Evolutionary conservation across 495 filamentous ascomycete species (phyloP), one percentile per base, ranked within the genome.

Genomic region (Aspergillus ostianus): DNA sequence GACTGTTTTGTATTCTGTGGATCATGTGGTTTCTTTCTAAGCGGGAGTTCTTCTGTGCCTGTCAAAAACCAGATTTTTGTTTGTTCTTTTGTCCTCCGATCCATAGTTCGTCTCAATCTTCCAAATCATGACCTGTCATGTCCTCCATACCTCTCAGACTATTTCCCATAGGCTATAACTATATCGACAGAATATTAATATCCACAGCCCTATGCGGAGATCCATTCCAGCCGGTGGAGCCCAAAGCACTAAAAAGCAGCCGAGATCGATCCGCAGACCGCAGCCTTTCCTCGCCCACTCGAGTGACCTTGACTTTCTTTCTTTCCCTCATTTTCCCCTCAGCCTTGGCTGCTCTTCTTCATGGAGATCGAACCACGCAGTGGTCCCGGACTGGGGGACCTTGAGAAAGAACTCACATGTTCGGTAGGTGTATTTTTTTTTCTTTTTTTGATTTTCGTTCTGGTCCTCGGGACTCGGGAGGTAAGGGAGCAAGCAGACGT

Each of bases 361-460:
- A 69, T 69, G 66, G 59, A 59, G 61, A 49, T 53, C 29, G 61
- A 64, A 56, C 51, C 63, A 46, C 59, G 51, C 23, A 26, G 41
- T 29, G 64, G 69, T 53, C 69, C 73, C 59, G 73, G 73, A 18
- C 55, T 77, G 56, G 70, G 70, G 47, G 90, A 90, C 67, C 78
- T 96, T 53, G 93, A 96, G 75, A 91, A 88, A 68, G 92, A 97
- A 80, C 76, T 97, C 74, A 91, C 87, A 1, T 97, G 93, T 73
- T 95, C 93, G 64, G 92, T 97, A 82, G 75, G 88, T 81, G 52
- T 20, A 27, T 46, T 47, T 55, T 46, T 47, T 55, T 18, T 49
- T 23, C 44, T 56, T 44, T 63, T 60, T 50, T 47, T n/a, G 23
- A 55, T 45, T 52, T 0, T 13, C 13, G 6, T 12, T 12, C 52